A percentile compares a stretch with the other conserved stretches of the same genome.
Evolutionary conservation across 2,329 filamentous ascomycete genomes (phyloP).

Genomic region (Pseudonectria buxi): DNA sequence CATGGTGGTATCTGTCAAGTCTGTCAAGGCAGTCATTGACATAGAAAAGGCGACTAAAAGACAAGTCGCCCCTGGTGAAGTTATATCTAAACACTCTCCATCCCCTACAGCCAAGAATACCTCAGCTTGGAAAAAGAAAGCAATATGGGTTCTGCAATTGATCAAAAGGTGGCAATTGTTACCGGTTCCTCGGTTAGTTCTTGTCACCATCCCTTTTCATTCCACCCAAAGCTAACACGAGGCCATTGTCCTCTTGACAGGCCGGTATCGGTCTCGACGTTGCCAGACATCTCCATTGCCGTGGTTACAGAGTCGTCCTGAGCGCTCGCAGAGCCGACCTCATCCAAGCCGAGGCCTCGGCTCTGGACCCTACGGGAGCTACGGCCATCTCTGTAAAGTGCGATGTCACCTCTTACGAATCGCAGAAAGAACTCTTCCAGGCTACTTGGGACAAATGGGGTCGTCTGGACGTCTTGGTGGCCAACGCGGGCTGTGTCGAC

Average conservation of each 20-base stretch:
- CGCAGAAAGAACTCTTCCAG: slow-evolving; percentile 3
- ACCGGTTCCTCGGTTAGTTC: slow-evolving; percentile 3
- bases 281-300: slow-evolving; percentile 3
- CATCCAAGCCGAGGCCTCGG: neutral
- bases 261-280: slow-evolving; percentile 3
- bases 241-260: neutral
- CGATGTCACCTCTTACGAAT: slow-evolving; percentile 3
- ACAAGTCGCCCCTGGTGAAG: too few relatives aligned
- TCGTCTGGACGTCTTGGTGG: slow-evolving; percentile 1
- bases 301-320: slow-evolving; percentile 3
- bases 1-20: too few relatives aligned
- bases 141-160: slow-evolving; percentile 1
- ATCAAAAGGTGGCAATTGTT: slow-evolving; percentile 4
- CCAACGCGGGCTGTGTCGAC: slow-evolving; percentile 3
- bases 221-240: neutral
- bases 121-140: too few relatives aligned
- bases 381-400: slow-evolving; percentile 2
- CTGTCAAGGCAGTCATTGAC: too few relatives aligned
- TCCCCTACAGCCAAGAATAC: too few relatives aligned
- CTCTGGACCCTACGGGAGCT: slow-evolving; percentile 1
- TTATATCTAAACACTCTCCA: too few relatives aligned
- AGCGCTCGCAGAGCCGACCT: slow-evolving; percentile 1
- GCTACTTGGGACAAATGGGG: slow-evolving; percentile 5
- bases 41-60: too few relatives aligned
- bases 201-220: neutral